Evolutionary conservation across 441 rosid species (phyloP), one percentile per base, ranked within the genome.

Genomic region (Erysimum cheiri): DNA sequence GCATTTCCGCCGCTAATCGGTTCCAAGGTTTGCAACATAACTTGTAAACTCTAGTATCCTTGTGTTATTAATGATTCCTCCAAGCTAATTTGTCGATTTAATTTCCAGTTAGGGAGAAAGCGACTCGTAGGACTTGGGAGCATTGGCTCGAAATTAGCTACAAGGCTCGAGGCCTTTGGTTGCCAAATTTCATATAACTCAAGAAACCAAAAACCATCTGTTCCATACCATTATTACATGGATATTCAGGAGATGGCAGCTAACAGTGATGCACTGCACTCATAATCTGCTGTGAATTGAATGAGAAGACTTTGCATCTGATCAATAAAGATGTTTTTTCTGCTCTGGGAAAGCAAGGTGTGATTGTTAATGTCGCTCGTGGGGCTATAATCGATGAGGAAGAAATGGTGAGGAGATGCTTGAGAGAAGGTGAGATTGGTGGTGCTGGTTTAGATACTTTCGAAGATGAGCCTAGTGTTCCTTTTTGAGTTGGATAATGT

Each of bases 361-460:
- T 53, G 59, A 8, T 53, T 3, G 39, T 53, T 53, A 53, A 53
- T 8, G 59, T 53, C 0, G 39, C 59, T 53, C 59, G 39, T 53
- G 58, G 58, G 37, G 58, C 3, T 14, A 53, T 53, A 53, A 4
- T 53, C 19, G 59, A 31, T n/a, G 39, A 53, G 19, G 39, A 7
- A n/a, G 58, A 52, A 28, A 13, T 53, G 58, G 37, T 53, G 22
- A 52, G 36, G n/a, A n/a, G n/a, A 52, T 28, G 57, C 15, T 52
- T 52, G 56, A 52, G 56, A 28, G 56, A 52, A 28, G 35, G 56
- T 52, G 56, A 52, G 58, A 53, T 29, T n/a, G 37, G 58, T 53
- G 58, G 58, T n/a, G 58, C 58, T 53, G 58, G 37, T 53, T 53
- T 53, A 33, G 59, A 53, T 53, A 22, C 31, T 53, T 29, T 53